Evolutionary conservation across 257 asterid species (phyloP), one percentile per base, ranked within the genome.

Genomic region (Phtheirospermum japonicum): DNA sequence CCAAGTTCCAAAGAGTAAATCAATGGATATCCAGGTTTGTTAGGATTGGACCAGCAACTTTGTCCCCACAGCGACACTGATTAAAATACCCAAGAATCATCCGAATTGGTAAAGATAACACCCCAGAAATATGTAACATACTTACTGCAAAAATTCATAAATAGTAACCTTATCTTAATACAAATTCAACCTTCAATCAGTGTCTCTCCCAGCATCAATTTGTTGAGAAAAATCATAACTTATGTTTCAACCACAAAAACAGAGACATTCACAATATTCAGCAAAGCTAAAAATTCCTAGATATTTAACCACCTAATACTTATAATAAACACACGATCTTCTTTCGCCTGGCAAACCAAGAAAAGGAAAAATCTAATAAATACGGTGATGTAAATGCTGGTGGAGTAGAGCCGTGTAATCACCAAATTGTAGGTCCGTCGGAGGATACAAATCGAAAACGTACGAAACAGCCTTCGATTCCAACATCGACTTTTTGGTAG

Each of bases 391-490:
- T 37, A 82, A 42, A 68, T 52, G 62, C 63, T 70, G 67, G 54
- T 23, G 17, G 50, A 76, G 65, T 13, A 45, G 28, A 4, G 66
- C 48, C 31, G 36, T 60, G 42, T 60, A 82, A 60, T 86, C 78
- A 39, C 82, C 82, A 39, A 59, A 52, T 45, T 59, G 79, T 59
- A 57, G 14, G 9, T 68, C 75, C 1, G 73, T 0, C 0, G 97
- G 95, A 32, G 86, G 87, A 46, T 59, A 62, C 71, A 86, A 63
- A 2, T 71, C 34, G 69, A 89, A 92, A 54, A 92, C 79, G 53
- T 92, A 92, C 0, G 95, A 84, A 32, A 92, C 53, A 2, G 99
- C 82, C 85, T 36, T 79, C 4, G 95, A 73, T 58, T 76, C 78
- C 71, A 66, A 4, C 88, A 74, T 79, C 1, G 78, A 55, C 61